Evolutionary conservation across 306 rosid genomes (phyloP).

Genomic region (Cyclanthera cordifolia): DNA sequence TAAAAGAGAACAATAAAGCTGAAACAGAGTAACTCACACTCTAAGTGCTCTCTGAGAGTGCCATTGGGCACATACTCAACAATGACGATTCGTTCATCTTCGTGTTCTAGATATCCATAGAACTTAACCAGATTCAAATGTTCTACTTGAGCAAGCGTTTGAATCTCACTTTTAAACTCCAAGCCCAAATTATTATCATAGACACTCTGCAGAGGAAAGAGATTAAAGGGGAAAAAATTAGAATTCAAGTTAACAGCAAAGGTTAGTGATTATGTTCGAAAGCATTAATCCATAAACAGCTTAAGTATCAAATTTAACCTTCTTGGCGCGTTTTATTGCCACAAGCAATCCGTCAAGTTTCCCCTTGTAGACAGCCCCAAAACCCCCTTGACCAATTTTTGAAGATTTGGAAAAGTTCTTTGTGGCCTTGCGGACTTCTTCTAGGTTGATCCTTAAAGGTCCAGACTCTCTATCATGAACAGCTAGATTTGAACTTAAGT

Average conservation of each 20-base stretch:
- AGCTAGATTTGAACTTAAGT: constrained; percentile 23
- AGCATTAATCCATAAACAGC: background rate
- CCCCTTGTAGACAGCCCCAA: constrained; percentile 77
- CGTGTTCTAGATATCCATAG: constrained; percentile 63
- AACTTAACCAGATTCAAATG: constrained; percentile 79
- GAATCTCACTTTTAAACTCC: constrained; percentile 85
- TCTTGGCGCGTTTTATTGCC: constrained; percentile 89
- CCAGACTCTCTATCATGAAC: constrained; percentile 41
- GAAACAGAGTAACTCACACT: constrained; percentile 44
- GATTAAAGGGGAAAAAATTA: background rate
- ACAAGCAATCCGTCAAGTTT: constrained; percentile 66
- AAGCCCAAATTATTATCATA: constrained; percentile 66
- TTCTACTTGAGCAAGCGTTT: constrained; percentile 64
- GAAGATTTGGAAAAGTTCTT: constrained; percentile 65
- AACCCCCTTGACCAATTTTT: constrained; percentile 96
- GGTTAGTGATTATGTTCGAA: background rate
- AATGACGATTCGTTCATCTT: constrained; percentile 60
- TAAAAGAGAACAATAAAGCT: constrained; percentile 4
- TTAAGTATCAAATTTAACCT: constrained; percentile 32
- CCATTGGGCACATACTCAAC: constrained; percentile 93
- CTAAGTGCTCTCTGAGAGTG: constrained; percentile 85
- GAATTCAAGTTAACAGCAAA: background rate
- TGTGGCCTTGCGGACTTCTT: constrained; percentile 58
- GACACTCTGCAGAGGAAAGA: constrained; percentile 33
- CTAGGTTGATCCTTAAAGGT: constrained; percentile 46